Evolutionary conservation across 768 basidiomycete species (phyloP).

Genomic region (Psilocybe sp.): DNA sequence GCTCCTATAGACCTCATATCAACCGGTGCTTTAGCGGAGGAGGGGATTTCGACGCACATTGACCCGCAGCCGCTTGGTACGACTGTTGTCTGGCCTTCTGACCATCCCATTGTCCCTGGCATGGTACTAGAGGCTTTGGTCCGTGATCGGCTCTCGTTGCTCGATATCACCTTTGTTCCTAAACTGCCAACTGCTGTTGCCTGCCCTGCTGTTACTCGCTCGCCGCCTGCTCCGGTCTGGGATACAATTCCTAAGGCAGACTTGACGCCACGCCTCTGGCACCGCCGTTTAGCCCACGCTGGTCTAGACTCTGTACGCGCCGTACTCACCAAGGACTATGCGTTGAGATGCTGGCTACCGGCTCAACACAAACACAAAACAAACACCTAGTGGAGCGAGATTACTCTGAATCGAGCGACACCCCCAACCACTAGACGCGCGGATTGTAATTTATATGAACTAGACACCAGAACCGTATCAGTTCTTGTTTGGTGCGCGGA

Average conservation of each 20-base stretch:
- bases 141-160: neutral
- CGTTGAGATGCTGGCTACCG: too few relatives aligned
- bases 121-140: too few relatives aligned
- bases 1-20: constrained; percentile 21
- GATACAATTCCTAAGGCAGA: neutral
- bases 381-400: too few relatives aligned
- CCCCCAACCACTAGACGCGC: too few relatives aligned
- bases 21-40: constrained; percentile 14
- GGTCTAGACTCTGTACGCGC: constrained; percentile 1
- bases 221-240: neutral
- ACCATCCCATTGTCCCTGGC: too few relatives aligned
- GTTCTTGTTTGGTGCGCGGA: too few relatives aligned
- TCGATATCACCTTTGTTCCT: neutral
- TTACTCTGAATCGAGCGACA: too few relatives aligned
- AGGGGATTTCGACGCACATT: neutral
- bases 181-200: neutral
- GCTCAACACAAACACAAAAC: too few relatives aligned
- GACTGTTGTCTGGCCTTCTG: too few relatives aligned
- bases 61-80: too few relatives aligned
- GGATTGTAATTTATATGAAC: too few relatives aligned
- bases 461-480: too few relatives aligned
- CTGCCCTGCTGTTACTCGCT: constrained; percentile 1
- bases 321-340: neutral
- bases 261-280: constrained; percentile 5
- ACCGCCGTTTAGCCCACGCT: constrained; percentile 9